Evolutionary conservation across 768 basidiomycete genomes (phyloP).

Genomic region (Suillus alpinus): DNA sequence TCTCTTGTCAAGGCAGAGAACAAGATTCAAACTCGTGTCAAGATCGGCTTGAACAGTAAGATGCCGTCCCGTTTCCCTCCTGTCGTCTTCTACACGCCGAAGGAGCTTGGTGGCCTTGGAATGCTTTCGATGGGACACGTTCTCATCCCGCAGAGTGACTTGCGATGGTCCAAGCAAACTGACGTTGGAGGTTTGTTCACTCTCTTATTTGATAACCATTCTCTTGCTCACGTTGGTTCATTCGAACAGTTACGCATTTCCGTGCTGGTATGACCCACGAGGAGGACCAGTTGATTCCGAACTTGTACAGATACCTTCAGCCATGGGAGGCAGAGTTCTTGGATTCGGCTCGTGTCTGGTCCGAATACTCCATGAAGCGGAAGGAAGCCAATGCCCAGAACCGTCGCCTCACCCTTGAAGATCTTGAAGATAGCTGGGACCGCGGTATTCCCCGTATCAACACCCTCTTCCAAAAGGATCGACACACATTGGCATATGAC

Average conservation of each 20-base stretch:
- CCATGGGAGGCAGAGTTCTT: conserved; percentile 98
- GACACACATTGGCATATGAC: conserved; percentile 97
- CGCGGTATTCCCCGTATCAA: conserved; percentile 98
- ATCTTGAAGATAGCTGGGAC: conserved; percentile 98
- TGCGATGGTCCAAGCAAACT: conserved; percentile 98
- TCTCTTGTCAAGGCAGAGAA: conserved; percentile 98
- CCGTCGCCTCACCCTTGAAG: conserved; percentile 92
- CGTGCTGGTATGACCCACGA: conserved; percentile 98
- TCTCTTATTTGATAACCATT: not conserved
- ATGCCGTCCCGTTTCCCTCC: conserved; percentile 99
- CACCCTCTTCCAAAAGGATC: conserved; percentile 98
- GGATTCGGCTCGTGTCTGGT: conserved; percentile 98
- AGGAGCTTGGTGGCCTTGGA: conserved; percentile 97
- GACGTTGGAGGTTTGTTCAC: conserved; percentile 72
- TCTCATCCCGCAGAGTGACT: conserved; percentile 94
- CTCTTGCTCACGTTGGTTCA: not conserved
- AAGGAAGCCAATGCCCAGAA: conserved; percentile 99
- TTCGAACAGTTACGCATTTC: conserved; percentile 84
- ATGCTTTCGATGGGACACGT: conserved; percentile 99
- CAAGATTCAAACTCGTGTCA: conserved; percentile 99
- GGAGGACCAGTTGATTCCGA: conserved; percentile 93
- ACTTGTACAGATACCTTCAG: conserved; percentile 93
- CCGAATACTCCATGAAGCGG: conserved; percentile 98
- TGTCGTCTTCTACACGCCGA: conserved; percentile 93
- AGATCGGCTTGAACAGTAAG: conserved; percentile 98